Conservation (phyloP, 2,329 filamentous ascomycete species). For the Botrytis fabae region DNA sequence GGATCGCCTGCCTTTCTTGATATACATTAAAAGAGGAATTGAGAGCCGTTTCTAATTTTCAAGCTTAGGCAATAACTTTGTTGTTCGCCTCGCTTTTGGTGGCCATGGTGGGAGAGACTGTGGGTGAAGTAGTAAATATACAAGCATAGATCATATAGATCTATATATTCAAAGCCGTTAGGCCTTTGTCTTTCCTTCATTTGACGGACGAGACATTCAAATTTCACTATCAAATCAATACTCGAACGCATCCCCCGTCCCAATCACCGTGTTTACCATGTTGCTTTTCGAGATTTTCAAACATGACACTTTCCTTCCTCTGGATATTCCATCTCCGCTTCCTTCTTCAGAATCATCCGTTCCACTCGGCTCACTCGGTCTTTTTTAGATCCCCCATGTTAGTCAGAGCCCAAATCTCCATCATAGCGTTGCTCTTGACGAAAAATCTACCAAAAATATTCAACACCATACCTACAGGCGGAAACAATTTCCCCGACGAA, state of each 20-base stretch:
- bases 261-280: rapidly evolving
- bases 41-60: not conserved
- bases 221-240: not conserved
- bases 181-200: not conserved
- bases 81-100: not conserved
- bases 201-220: rapidly evolving
- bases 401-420: slow-evolving; percentile 62
- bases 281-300: not conserved
- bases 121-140: not conserved
- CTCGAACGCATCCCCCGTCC: no score
- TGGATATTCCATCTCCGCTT: not conserved
- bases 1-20: not conserved
- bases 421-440: slow-evolving; percentile 41
- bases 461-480: slow-evolving; percentile 59
- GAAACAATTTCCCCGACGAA: slow-evolving; percentile 59
- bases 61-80: not conserved
- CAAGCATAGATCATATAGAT: not conserved
- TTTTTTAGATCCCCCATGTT: slow-evolving; percentile 23
- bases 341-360: not conserved
- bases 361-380: not conserved
- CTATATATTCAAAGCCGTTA: not conserved
- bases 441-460: slow-evolving; percentile 40
- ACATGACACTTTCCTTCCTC: not conserved
- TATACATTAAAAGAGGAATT: not conserved
- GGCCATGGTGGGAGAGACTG: not conserved